phyloP scores from a whole-genome alignment of 345 rosid genomes.

The Leavenworthia alabamica region DNA sequence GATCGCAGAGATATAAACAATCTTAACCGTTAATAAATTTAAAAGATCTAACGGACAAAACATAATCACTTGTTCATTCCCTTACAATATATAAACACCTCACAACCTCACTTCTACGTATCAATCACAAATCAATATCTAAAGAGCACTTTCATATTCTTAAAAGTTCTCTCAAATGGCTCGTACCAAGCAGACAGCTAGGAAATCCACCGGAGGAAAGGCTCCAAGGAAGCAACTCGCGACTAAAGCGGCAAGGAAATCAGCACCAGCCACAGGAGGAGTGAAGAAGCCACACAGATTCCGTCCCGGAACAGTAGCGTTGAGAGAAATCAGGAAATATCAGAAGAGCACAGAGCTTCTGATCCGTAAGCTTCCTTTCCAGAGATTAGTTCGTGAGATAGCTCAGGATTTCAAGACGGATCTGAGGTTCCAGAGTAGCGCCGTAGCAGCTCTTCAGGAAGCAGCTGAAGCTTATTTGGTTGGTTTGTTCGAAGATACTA shows the following conservation, averaged over 20 bases:
- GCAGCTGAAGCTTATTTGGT: slow-evolving; percentile 52
- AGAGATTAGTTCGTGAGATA: slow-evolving; percentile 43
- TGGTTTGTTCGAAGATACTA: slow-evolving; percentile 50
- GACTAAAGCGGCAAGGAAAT: slow-evolving; percentile 55
- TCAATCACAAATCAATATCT: neutral
- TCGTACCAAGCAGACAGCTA: slow-evolving; percentile 59
- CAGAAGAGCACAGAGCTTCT: slow-evolving; percentile 26
- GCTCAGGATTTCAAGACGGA: slow-evolving; percentile 67
- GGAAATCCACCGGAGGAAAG: slow-evolving; percentile 59
- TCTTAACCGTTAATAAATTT: neutral
- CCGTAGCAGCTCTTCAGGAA: slow-evolving; percentile 54
- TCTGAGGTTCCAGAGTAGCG: slow-evolving; percentile 56
- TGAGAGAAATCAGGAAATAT: slow-evolving; percentile 24
- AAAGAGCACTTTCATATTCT: no score
- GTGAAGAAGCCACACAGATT: slow-evolving; percentile 54
- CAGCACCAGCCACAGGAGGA: slow-evolving; percentile 61
- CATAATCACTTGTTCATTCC: neutral
- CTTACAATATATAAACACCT: slow-evolving; percentile 1
- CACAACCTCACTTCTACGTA: neutral
- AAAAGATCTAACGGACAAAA: slow-evolving; percentile 16
- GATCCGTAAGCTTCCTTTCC: slow-evolving; percentile 26
- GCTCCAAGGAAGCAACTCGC: slow-evolving; percentile 60
- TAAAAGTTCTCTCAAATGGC: slow-evolving; percentile 23
- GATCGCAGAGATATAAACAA: neutral
- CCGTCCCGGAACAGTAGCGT: slow-evolving; percentile 26